phyloP scores from a whole-genome alignment of 1,284 basidiomycete species.

The Cryptococcus wingfieldii region DNA sequence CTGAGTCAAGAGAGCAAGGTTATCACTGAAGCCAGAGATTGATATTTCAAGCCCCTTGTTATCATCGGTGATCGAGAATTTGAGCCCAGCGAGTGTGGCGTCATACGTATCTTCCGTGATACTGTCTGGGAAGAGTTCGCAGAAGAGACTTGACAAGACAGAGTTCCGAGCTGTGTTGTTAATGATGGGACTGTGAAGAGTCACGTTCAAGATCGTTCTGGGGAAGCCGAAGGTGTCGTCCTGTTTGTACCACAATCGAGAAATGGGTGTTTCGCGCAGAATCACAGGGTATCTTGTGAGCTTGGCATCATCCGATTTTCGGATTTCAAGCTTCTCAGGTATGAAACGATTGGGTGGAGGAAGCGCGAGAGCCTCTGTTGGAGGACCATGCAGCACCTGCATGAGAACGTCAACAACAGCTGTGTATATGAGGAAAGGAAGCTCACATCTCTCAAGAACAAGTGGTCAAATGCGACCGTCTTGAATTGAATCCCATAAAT shows the following conservation, averaged over 20 bases:
- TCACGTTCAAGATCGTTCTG: slow-evolving; percentile 57
- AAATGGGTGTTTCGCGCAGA: slow-evolving; percentile 65
- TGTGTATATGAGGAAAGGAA: not conserved
- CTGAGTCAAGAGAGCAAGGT: slow-evolving; percentile 71
- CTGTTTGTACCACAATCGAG: slow-evolving; percentile 88
- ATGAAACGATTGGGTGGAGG: slow-evolving; percentile 85
- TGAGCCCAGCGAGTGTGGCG: slow-evolving; percentile 84
- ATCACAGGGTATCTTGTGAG: slow-evolving; percentile 69
- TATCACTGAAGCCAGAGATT: slow-evolving; percentile 86
- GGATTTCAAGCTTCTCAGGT: slow-evolving; percentile 77
- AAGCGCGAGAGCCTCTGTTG: slow-evolving; percentile 63
- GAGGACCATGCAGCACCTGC: slow-evolving; percentile 52
- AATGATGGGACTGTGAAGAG: slow-evolving; percentile 34
- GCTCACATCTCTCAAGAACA: slow-evolving; percentile 61
- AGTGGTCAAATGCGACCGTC: slow-evolving; percentile 63
- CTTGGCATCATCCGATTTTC: slow-evolving; percentile 65
- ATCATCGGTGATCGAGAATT: slow-evolving; percentile 68
- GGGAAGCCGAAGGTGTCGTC: slow-evolving; percentile 91
- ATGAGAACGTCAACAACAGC: not conserved
- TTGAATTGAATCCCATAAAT: slow-evolving; percentile 77
- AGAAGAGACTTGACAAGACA: slow-evolving; percentile 57
- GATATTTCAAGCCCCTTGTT: slow-evolving; percentile 49
- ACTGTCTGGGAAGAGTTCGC: slow-evolving; percentile 81
- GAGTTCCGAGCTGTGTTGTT: slow-evolving; percentile 45
- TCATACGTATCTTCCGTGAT: slow-evolving; percentile 90